Percentiles rank a stretch among this genome's conserved stretches.
Evolutionary conservation across 805 yeast genomes (phyloP).

Genomic region (Myxozyma vanderwaltii): DNA sequence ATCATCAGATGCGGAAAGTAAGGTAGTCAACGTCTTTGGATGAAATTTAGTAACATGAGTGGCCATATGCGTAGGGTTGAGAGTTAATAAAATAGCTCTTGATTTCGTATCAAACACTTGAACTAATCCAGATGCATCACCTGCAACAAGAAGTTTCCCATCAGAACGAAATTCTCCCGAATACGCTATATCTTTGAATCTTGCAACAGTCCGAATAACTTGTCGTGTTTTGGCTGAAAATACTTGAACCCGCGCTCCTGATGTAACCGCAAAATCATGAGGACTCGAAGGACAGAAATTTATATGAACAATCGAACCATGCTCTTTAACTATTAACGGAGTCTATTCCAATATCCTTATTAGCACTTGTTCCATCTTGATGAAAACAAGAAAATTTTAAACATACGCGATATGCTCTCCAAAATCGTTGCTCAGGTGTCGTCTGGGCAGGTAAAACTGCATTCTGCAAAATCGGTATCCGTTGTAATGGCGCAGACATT

Average conservation of each 20-base stretch:
- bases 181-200: conserved; percentile 91
- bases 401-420: conserved; percentile 70
- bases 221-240: conserved; percentile 93
- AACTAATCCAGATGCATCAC: conserved; percentile 92
- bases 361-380: too few relatives aligned
- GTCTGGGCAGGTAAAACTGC: conserved; percentile 81
- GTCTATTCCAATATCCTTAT: conserved; percentile 44
- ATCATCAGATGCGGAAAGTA: conserved; percentile 91
- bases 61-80: conserved; percentile 83
- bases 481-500: conserved; percentile 75
- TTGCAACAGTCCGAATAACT: conserved; percentile 77
- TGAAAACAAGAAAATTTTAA: too few relatives aligned
- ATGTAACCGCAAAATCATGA: conserved; percentile 89
- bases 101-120: conserved; percentile 87
- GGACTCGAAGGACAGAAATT: conserved; percentile 84
- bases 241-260: conserved; percentile 87
- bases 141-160: conserved; percentile 88
- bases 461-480: conserved; percentile 64
- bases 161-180: conserved; percentile 89
- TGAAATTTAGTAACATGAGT: conserved; percentile 94
- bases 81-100: conserved; percentile 72
- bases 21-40: conserved; percentile 68
- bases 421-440: conserved; percentile 90
- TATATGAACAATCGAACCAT: conserved; percentile 85
- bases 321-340: conserved; percentile 90